Base-by-base conservation (phyloP, 257 asterid species). In the Salvia rosmarinus region DNA sequence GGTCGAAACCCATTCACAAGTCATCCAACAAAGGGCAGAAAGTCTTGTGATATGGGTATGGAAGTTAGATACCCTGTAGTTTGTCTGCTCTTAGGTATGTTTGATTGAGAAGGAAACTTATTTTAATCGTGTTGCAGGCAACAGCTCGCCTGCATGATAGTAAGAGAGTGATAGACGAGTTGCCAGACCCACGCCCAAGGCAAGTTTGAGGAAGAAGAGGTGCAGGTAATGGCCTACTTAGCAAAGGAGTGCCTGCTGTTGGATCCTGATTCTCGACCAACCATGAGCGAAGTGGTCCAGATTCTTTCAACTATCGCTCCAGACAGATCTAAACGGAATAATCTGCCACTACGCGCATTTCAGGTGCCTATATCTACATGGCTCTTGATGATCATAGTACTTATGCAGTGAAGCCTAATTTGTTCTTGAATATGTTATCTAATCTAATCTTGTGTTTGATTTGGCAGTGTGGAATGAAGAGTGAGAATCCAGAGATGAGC, bases 21-120 rank as follows among this genome's bases (percentile, higher is more conserved):
- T 78, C 90, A 12, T 55, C 77, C 6, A 70, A 76, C 68, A 86
- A 80, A 78, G 91, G 30, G 86, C 82, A 64, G 95, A 91, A 73
- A 95, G 99, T 78, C 96, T 95, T 8, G 99, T 91, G 47, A 88
- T 95, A 79, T 95, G 99, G 99, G 99, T 95, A 91, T 30, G 87
- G 17, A 71, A 68, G 56, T 44, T 40, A 47, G 64, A 70, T 73
- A 60, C 52, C 55, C 52, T 34, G 44, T 68, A 17, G 12, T 21
- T 51, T 30, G 3, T 28, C 20, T 35, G 55, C 56, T 37, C 60
- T 4, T 30, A 28, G 3, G 6, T 21, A 20, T 42, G 63, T 16
- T 67, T 8, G 52, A 50, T 25, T 14, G 35, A 62, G 13, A 43
- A 50, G 58, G 70, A 68, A 3, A 65, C 44, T 76, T 13, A 34